Evolutionary conservation across 2,329 filamentous ascomycete genomes (phyloP).

Genomic region (Alternaria sp.): DNA sequence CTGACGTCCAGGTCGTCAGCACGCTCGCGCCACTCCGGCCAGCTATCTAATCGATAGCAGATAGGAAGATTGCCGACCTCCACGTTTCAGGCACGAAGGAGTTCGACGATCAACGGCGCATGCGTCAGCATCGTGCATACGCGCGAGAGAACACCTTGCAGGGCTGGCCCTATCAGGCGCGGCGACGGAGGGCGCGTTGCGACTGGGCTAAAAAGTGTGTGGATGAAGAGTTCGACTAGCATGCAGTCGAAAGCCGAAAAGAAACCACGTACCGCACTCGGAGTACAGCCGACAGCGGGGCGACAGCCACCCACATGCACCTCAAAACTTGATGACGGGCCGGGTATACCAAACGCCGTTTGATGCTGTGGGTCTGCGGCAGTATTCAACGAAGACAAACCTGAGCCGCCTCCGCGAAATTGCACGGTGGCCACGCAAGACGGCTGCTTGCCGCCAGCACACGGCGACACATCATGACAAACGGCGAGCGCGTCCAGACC

Average conservation of each 20-base stretch:
- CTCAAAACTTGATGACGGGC: background rate
- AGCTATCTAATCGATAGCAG: constrained; percentile 31
- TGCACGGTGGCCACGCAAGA: constrained; percentile 13
- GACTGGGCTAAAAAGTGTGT: background rate
- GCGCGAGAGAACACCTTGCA: constrained; percentile 4
- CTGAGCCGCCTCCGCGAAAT: constrained; percentile 5
- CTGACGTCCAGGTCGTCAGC: background rate
- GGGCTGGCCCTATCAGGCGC: background rate
- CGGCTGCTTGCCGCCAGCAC: background rate
- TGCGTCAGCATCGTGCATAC: constrained; percentile 9
- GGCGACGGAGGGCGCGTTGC: background rate
- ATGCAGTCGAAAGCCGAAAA: background rate
- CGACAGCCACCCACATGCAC: background rate
- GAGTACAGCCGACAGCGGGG: background rate
- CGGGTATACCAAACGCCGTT: background rate
- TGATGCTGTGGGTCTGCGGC: constrained; percentile 2
- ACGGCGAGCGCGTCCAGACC: constrained; percentile 5
- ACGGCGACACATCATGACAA: background rate
- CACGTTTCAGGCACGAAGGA: constrained; percentile 12
- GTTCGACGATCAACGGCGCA: constrained; percentile 2
- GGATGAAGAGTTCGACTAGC: background rate
- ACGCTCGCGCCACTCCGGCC: constrained; percentile 17
- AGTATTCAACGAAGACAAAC: background rate
- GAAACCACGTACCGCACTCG: constrained; percentile 1
- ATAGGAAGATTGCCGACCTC: constrained; percentile 16